A percentile compares a stretch with the other conserved stretches of the same genome.
These are phyloP conservation scores for Lepiota subincarnata DNA, from an alignment of 768 basidiomycete species.

Conservation along the genomic window DNA sequence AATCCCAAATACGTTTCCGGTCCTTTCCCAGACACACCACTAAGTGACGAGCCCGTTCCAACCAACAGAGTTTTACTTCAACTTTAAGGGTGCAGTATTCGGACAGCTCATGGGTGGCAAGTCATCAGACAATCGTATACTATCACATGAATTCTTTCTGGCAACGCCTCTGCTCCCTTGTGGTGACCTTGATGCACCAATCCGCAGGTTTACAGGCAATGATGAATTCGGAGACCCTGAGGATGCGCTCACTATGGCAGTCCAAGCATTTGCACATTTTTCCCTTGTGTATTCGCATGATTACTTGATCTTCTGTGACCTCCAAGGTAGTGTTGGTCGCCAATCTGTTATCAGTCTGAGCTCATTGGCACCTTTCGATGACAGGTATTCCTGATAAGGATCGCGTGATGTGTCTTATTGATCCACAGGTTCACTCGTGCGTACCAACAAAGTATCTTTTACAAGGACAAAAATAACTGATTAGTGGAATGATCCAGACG, in stretches of 20 bases:
- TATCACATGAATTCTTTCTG: conserved; percentile 20
- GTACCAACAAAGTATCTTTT: too few relatives aligned
- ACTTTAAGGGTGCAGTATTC: conserved; percentile 19
- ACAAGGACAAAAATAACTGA: too few relatives aligned
- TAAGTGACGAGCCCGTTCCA: too few relatives aligned
- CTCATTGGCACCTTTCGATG: too few relatives aligned
- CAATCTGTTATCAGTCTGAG: too few relatives aligned
- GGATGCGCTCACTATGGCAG: conserved; percentile 13
- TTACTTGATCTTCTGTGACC: conserved; percentile 21
- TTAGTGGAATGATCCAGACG: too few relatives aligned
- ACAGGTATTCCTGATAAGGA: too few relatives aligned
- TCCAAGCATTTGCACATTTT: conserved; percentile 27
- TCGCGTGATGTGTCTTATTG: too few relatives aligned
- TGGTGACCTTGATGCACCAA: conserved; percentile 14
- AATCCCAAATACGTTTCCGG: conserved; percentile 11
- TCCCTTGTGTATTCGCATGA: conserved; percentile 19
- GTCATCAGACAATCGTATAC: too few relatives aligned
- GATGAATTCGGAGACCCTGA: conserved; percentile 17
- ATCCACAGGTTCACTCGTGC: too few relatives aligned
- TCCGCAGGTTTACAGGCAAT: conserved; percentile 27
- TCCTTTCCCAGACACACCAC: too few relatives aligned
- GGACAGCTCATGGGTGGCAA: too few relatives aligned
- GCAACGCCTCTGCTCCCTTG: conserved; percentile 25
- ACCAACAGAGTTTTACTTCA: conserved; percentile 26
- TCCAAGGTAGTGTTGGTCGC: conserved; percentile 27